These are phyloP conservation scores for Silene conica DNA, from an alignment of 148 eudicot species.

Conservation along the genomic window DNA sequence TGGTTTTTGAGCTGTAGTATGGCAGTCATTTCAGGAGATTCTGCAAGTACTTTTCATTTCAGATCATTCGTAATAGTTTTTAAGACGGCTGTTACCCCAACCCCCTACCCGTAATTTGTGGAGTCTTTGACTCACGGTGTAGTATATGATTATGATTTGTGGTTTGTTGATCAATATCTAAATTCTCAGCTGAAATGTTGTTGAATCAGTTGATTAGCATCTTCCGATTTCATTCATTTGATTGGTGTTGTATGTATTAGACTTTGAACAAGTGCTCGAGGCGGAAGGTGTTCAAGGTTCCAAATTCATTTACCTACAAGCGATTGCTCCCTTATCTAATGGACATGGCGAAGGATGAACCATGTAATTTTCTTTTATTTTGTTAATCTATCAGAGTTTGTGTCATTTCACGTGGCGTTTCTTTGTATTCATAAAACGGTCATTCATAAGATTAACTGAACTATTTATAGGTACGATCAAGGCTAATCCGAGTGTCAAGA, in stretches of 20 bases:
- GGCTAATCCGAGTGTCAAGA: slow-evolving; percentile 13
- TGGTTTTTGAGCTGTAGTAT: too few relatives aligned
- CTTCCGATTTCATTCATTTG: background rate
- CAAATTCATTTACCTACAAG: slow-evolving; percentile 51
- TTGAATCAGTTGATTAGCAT: background rate
- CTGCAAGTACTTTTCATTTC: too few relatives aligned
- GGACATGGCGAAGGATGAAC: slow-evolving; percentile 37
- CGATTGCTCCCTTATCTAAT: slow-evolving; percentile 57
- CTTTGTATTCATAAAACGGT: background rate
- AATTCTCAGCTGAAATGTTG: background rate
- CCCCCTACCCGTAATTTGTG: too few relatives aligned
- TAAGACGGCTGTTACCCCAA: too few relatives aligned
- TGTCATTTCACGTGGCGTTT: too few relatives aligned
- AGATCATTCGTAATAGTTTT: too few relatives aligned
- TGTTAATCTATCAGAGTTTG: background rate
- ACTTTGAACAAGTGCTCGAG: slow-evolving; percentile 42
- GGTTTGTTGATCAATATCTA: too few relatives aligned
- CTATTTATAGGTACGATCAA: slow-evolving; percentile 34
- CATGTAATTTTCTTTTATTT: slow-evolving; percentile 26
- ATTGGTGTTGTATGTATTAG: slow-evolving; percentile 26
- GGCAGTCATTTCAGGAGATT: too few relatives aligned
- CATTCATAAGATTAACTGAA: background rate
- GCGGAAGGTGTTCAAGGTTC: slow-evolving; percentile 38
- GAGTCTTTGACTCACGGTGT: too few relatives aligned
- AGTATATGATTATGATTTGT: background rate